Base-by-base conservation (phyloP, 768 basidiomycete species). In the Daedaleopsis nitida region DNA sequence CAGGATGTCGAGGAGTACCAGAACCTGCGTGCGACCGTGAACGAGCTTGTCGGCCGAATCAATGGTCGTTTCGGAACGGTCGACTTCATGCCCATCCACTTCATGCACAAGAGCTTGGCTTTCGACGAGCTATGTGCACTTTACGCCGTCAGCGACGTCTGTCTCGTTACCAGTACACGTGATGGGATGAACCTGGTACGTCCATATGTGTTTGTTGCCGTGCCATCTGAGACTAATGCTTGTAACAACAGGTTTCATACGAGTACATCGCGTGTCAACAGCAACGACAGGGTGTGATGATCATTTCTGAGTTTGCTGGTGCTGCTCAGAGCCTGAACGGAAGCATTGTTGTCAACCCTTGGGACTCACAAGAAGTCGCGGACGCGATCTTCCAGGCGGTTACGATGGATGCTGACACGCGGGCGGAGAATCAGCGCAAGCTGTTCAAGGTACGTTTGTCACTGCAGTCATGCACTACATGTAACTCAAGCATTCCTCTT, bases 1-100 rank as follows among this genome's bases (percentile, higher is more conserved):
- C 95, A 97, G 75, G 97, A 98, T 71, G 97, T 99, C 55, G 97
- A 99, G 76, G 97, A 99, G 76, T 99, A 99, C 73, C 97, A 99
- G 75, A 98, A 98, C 76, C 77, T 98, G 61, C 87, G 97, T 16
- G 87, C 94, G 17, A 93, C 91, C 1, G 95, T 98, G 55, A 98
- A 98, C 79, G 96, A 99, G 74, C 86, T 99, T 52, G 97, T 99
- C 34, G 97, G 97, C 2, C 87, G 96, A 24, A 98, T 99, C 77
- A 99, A 99, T 72, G 97, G 97, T 9, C 90, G 95, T 10, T 99
- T 99, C 70, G 97, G 97, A 34, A 98, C 97, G 1, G 95, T 98
- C 71, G 97, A 99, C 68, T 98, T 96, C 73, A 97, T 98, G 94
- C 97, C 97, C 7, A 98, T 99, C 62, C 97, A 98, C 75, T 98